Conservation (phyloP, 1,284 basidiomycete genomes). For the Malassezia sp. region DNA sequence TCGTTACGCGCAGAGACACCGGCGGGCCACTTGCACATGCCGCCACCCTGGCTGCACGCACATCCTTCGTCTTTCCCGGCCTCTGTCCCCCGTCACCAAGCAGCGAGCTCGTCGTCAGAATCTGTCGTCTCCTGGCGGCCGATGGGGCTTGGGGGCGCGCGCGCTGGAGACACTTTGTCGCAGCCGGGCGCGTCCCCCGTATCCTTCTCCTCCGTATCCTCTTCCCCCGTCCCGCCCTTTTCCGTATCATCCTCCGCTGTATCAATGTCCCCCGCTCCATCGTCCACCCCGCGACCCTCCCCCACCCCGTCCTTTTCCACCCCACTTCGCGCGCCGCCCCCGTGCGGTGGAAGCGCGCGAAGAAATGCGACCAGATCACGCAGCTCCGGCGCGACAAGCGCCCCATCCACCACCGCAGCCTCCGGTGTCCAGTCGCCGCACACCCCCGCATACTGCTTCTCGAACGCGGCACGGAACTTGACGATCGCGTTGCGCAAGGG, state of each 20-base stretch:
- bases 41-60: too few species aligned
- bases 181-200: not conserved
- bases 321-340: too few species aligned
- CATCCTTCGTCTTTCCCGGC: too few species aligned
- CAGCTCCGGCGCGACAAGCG: not conserved
- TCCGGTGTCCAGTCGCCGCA: not conserved
- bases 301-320: too few species aligned
- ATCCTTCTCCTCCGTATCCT: constrained; percentile 1
- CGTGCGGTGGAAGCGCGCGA: not conserved
- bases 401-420: not conserved
- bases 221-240: not conserved
- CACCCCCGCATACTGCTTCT: constrained; percentile 24
- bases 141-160: too few species aligned
- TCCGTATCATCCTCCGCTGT: not conserved
- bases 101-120: constrained; percentile 6
- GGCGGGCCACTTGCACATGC: too few species aligned
- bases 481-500: constrained; percentile 60
- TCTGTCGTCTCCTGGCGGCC: too few species aligned
- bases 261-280: too few species aligned
- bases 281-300: too few species aligned
- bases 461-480: constrained; percentile 54
- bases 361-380: constrained; percentile 5
- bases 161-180: too few species aligned
- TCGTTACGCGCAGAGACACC: too few species aligned
- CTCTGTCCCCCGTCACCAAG: too few species aligned